Base-by-base conservation (phyloP, 1,139 yeast genomes). In the Pichia cactophila region DNA sequence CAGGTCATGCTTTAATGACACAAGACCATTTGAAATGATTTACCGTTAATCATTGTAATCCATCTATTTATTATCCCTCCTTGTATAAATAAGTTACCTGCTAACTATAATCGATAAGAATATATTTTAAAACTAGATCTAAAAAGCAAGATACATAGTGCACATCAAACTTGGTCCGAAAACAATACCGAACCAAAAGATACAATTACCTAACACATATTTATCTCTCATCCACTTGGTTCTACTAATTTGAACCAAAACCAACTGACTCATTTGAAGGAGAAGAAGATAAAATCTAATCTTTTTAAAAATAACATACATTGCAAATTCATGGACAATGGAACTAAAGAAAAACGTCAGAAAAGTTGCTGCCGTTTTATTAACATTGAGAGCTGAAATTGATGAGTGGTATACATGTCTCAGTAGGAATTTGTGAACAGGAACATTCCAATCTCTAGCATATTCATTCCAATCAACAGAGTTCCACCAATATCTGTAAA, bases 401-500 rank as follows among this genome's bases (percentile, higher is more conserved):
- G 94, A 81, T 33, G 95, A 84, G 64, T 89, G 97, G 65, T 92
- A 94, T 9, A 92, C 98, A 63, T 94, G 99, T 56, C 97, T 78
- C 43, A 89, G 71, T 52, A 92, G 70, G 61, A 92, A 92, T 57
- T 82, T 79, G 65, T 92, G 97, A n/a, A 94, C 97, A 0, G 97
- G 97, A 10, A 80, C 77, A 64, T 92, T 92, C 98, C 99, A 94
- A 56, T 86, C 81, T 56, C 97, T 77, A 10, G 97, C 86, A 68
- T 86, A 92, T 63, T 89, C 92, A 50, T 86, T 89, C 96, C 97
- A 92, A 45, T 89, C 84, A 31, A 86, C 81, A 57, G 95, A 86
- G 58, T 92, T 87, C 98, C 97, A 92, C 98, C 98, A 92, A 42
- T 89, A 87, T 4, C 95, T 95, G 61, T 92, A 92, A 65, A 92